Evolutionary conservation across 2,329 filamentous ascomycete species (phyloP).

Genomic region (Alternaria panax): DNA sequence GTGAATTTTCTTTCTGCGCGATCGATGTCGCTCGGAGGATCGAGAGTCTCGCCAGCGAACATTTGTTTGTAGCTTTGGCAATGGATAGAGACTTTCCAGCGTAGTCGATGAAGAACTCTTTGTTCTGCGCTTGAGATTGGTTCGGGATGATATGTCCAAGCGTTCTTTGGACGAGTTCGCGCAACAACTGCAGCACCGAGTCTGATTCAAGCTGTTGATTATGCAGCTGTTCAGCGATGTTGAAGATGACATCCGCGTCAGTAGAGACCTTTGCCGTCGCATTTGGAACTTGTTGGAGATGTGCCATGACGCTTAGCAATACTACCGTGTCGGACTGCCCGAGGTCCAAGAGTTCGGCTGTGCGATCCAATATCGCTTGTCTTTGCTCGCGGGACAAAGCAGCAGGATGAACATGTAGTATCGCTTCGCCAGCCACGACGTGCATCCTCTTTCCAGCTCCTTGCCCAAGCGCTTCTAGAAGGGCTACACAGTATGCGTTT

Average conservation of each 20-base stretch:
- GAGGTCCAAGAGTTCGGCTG: constrained; percentile 27
- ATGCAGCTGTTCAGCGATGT: constrained; percentile 38
- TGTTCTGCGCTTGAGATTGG: constrained; percentile 44
- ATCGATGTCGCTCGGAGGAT: constrained; percentile 36
- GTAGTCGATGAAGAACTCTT: constrained; percentile 40
- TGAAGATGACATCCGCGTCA: constrained; percentile 33
- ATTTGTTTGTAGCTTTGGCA: constrained; percentile 29
- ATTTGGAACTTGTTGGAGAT: constrained; percentile 47
- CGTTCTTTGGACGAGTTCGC: constrained; percentile 34
- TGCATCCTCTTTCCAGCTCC: constrained; percentile 13
- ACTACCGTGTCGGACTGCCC: constrained; percentile 12
- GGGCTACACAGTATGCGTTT: constrained; percentile 27
- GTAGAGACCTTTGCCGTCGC: constrained; percentile 45
- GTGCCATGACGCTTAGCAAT: constrained; percentile 37
- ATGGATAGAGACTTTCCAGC: constrained; percentile 28
- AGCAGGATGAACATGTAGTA: constrained; percentile 33
- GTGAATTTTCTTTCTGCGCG: constrained; percentile 29
- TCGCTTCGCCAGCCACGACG: constrained; percentile 22
- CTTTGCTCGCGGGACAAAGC: constrained; percentile 42
- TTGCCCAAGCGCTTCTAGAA: constrained; percentile 24
- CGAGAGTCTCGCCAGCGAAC: constrained; percentile 33
- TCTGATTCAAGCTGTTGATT: constrained; percentile 19
- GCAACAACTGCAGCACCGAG: constrained; percentile 30
- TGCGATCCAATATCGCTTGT: constrained; percentile 41
- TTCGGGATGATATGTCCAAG: constrained; percentile 44